Conservation (phyloP, 345 rosid genomes). For the Excoecaria agallocha region DNA sequence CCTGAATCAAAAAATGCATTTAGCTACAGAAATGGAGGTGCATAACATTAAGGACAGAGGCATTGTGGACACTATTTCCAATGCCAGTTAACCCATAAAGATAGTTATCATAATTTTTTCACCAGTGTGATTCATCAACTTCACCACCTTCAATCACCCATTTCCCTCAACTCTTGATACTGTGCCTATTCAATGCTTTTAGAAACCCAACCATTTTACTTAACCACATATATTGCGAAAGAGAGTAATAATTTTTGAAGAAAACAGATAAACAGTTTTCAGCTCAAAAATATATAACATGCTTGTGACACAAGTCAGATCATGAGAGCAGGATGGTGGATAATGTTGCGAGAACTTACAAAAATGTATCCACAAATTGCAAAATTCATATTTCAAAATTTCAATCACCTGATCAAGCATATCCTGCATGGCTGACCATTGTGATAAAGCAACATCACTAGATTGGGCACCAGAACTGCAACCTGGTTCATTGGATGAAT, state of each 20-base stretch:
- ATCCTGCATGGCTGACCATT: slow-evolving; percentile 27
- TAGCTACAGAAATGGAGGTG: neutral
- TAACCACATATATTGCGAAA: neutral
- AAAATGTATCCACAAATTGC: neutral
- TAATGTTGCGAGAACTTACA: neutral
- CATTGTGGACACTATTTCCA: neutral
- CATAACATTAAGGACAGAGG: neutral
- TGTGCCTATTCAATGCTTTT: neutral
- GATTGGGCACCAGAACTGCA: slow-evolving; percentile 17
- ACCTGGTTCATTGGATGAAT: slow-evolving; percentile 26
- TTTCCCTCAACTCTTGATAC: neutral
- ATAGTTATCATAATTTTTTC: neutral
- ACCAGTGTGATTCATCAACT: neutral
- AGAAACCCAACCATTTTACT: neutral
- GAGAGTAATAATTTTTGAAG: neutral
- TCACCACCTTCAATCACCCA: neutral
- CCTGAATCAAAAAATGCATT: neutral
- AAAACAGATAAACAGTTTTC: neutral
- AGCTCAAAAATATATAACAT: neutral
- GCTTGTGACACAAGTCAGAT: neutral
- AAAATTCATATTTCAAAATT: neutral
- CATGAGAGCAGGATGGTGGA: slow-evolving; percentile 5
- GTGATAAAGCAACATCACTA: slow-evolving; percentile 22
- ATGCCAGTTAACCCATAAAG: neutral
- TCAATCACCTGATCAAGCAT: slow-evolving; percentile 27